Evolutionary conservation across 2,329 filamentous ascomycete genomes (phyloP).

Genomic region (Aspergillus thermomutatus): DNA sequence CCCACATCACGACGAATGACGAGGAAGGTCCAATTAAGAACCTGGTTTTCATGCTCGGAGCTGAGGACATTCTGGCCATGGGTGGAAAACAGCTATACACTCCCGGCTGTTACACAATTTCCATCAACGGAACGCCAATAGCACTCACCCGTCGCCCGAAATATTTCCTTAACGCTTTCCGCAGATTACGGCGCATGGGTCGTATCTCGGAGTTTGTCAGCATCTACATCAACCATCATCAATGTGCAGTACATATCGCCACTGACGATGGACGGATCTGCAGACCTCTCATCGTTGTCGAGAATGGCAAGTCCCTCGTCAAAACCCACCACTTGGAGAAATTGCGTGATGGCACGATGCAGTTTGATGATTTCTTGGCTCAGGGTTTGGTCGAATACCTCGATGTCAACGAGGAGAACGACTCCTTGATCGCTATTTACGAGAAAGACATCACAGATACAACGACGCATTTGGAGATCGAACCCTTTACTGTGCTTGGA

Average conservation of each 20-base stretch:
- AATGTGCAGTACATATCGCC: constrained; percentile 87
- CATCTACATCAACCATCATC: constrained; percentile 92
- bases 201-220: constrained; percentile 95
- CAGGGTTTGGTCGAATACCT: constrained; percentile 92
- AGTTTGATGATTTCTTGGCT: constrained; percentile 91
- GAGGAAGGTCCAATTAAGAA: constrained; percentile 87
- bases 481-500: constrained; percentile 93
- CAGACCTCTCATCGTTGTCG: constrained; percentile 90
- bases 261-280: constrained; percentile 97
- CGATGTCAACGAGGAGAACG: constrained; percentile 97
- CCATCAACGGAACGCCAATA: constrained; percentile 92
- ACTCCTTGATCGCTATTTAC: constrained; percentile 86
- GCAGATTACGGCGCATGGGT: constrained; percentile 81
- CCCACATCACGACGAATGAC: constrained; percentile 95
- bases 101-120: constrained; percentile 81
- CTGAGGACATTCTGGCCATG: constrained; percentile 75
- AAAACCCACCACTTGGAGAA: constrained; percentile 74
- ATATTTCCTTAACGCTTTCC: constrained; percentile 78
- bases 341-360: constrained; percentile 76
- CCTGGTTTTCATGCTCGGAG: constrained; percentile 81
- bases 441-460: constrained; percentile 77
- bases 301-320: constrained; percentile 79
- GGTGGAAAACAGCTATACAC: constrained; percentile 84
- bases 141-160: constrained; percentile 84
- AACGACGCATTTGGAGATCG: constrained; percentile 94